These are phyloP conservation scores for Boletus subcaerulescens DNA, from an alignment of 768 basidiomycete species.

Conservation along the genomic window DNA sequence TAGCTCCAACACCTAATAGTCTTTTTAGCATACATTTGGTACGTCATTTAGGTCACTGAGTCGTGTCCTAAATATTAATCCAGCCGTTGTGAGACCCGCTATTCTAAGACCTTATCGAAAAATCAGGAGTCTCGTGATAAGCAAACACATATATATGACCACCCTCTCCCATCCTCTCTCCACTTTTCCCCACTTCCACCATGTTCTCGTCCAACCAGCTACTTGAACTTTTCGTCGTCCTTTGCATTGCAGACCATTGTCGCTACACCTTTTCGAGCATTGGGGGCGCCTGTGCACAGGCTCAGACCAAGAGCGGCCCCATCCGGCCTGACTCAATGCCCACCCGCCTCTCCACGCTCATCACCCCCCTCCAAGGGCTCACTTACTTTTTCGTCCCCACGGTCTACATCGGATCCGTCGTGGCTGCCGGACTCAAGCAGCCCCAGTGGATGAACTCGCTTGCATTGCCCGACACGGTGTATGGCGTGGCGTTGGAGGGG, in stretches of 20 bases:
- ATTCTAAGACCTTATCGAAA: no score
- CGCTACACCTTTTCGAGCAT: background rate
- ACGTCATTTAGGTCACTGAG: no score
- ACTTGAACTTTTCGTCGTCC: background rate
- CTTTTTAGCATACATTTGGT: no score
- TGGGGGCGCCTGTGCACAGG: background rate
- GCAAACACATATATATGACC: no score
- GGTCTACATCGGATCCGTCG: background rate
- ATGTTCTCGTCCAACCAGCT: slow-evolving; percentile 2
- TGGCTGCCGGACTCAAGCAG: background rate
- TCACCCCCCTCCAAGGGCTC: background rate
- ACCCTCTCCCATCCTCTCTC: no score
- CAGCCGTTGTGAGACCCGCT: no score
- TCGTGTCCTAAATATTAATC: no score
- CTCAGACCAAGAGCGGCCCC: background rate
- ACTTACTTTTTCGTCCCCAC: background rate
- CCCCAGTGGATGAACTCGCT: background rate
- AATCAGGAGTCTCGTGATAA: no score
- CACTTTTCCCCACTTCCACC: background rate
- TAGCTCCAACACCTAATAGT: no score
- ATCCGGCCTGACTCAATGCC: background rate
- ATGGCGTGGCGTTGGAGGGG: background rate
- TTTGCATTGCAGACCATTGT: background rate
- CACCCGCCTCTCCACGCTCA: background rate
- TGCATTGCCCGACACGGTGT: background rate